Base-by-base conservation (phyloP, 352 stramenopile species). In the Pythium aristosporum region DNA sequence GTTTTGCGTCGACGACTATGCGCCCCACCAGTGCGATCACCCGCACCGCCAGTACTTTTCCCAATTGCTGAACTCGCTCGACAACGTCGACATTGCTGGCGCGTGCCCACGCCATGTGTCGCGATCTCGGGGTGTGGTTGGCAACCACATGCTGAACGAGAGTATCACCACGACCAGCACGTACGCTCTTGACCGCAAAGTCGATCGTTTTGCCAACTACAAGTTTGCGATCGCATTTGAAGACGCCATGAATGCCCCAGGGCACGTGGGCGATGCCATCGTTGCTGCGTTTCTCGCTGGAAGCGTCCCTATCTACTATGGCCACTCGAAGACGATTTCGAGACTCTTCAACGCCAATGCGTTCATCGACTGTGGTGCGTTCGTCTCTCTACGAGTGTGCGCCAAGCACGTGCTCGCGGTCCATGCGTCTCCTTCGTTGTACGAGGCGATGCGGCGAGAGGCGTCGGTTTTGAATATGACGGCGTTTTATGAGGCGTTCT, bases 191-290 rank as follows among this genome's bases (percentile, higher is more conserved):
- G 21, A 48, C 20, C 11, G 21, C 5, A 57, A 64, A 16, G 8
- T 18, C 9, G 10, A 34, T 52, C n/a, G 62, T 9, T 15, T 48
- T 16, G 28, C 28, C 2, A 28, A 44, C 11, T 88, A 79, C 70
- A 82, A 78, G 44, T 89, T 91, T 25, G 76, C 82, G 10, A 76
- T 91, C 63, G 78, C 79, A 16, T 91, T 91, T n/a, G 76, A 91
- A 50, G 85, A 88, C 55, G 62, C 54, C 3, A 57, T 61, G 3
- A 41, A 57, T 8, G 63, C 56, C 5, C 48, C 69, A 1, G 82
- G 78, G 37, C 87, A 88, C 41, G 63, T 87, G 41, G 87, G 75
- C 3, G 79, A 90, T 55, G 87, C 86, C 51, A 46, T 91, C 11
- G 69, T 84, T 3, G 78, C 83, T 28, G 76, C 79, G 16, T 80